These are phyloP conservation scores for Cinnamomum micranthum DNA, from an alignment of 164 flowering plant species.

Conservation along the genomic window DNA sequence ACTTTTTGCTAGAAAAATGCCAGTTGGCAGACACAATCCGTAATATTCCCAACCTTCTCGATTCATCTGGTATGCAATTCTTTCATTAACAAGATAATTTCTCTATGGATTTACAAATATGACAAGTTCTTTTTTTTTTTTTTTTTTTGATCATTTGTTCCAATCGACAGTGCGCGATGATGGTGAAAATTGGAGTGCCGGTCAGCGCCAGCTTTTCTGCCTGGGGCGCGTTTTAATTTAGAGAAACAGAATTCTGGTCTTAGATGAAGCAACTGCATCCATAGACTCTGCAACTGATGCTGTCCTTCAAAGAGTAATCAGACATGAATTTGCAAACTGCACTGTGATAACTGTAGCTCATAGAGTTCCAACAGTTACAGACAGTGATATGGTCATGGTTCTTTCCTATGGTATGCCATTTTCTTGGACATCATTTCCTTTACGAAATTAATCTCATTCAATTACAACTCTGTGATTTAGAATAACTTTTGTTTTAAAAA, in stretches of 20 bases:
- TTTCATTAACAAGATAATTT: background rate
- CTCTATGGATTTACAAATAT: background rate
- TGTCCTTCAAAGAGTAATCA: constrained; percentile 57
- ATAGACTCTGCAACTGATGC: constrained; percentile 84
- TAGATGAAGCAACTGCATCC: constrained; percentile 96
- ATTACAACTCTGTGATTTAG: background rate
- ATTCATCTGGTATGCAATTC: constrained; percentile 52
- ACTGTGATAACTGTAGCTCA: constrained; percentile 83
- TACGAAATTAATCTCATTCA: background rate
- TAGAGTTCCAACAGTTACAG: constrained; percentile 85
- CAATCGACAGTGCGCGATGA: constrained; percentile 60
- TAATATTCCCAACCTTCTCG: constrained; percentile 54
- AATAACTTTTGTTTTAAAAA: too few species aligned
- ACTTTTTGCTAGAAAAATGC: constrained; percentile 74
- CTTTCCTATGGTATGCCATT: constrained; percentile 64
- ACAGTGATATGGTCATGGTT: constrained; percentile 88
- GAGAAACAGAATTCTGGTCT: constrained; percentile 65
- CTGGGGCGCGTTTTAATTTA: constrained; percentile 72
- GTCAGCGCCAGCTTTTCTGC: constrained; percentile 81
- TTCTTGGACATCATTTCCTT: background rate
- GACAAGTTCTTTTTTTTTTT: background rate
- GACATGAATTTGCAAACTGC: constrained; percentile 61
- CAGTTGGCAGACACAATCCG: constrained; percentile 56
- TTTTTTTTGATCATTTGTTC: background rate
- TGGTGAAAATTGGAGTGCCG: constrained; percentile 84